Evolutionary conservation across 345 rosid genomes (phyloP).

Genomic region (Aquilaria malaccensis): DNA sequence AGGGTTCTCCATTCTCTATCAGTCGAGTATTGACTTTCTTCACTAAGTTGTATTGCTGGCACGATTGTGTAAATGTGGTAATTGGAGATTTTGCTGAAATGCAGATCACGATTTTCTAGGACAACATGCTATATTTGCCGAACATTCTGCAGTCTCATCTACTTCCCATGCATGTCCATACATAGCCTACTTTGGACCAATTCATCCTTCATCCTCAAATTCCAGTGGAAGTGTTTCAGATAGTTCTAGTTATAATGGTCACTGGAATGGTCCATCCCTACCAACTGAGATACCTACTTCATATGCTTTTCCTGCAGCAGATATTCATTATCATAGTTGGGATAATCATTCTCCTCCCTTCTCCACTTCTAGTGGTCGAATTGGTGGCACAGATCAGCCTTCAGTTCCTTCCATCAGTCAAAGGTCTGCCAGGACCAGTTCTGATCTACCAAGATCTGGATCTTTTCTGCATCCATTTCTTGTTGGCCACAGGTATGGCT

Average conservation of each 20-base stretch:
- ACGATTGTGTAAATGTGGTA: slow-evolving; percentile 11
- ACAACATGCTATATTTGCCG: slow-evolving; percentile 62
- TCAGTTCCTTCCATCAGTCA: slow-evolving; percentile 43
- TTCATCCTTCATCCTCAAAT: slow-evolving; percentile 74
- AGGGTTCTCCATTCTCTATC: slow-evolving; percentile 24
- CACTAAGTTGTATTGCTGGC: neutral
- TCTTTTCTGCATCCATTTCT: slow-evolving; percentile 71
- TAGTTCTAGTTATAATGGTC: slow-evolving; percentile 56
- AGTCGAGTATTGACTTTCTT: slow-evolving; percentile 11
- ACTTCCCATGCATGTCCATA: slow-evolving; percentile 87
- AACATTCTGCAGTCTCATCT: slow-evolving; percentile 63
- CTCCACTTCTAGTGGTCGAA: slow-evolving; percentile 46
- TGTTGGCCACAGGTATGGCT: slow-evolving; percentile 69
- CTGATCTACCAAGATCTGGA: slow-evolving; percentile 66
- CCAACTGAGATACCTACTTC: slow-evolving; percentile 67
- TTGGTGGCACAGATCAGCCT: slow-evolving; percentile 52
- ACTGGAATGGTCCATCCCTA: slow-evolving; percentile 71
- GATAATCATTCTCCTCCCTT: slow-evolving; percentile 68
- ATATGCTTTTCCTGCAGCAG: slow-evolving; percentile 66
- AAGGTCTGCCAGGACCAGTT: slow-evolving; percentile 51
- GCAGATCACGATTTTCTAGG: slow-evolving; percentile 82
- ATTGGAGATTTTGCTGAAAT: slow-evolving; percentile 13
- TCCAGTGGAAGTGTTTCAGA: slow-evolving; percentile 62
- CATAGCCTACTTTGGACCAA: slow-evolving; percentile 77
- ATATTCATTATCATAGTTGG: slow-evolving; percentile 70